Evolutionary conservation across 2,329 filamentous ascomycete genomes (phyloP).

Genomic region (Atkinsonella texensis): DNA sequence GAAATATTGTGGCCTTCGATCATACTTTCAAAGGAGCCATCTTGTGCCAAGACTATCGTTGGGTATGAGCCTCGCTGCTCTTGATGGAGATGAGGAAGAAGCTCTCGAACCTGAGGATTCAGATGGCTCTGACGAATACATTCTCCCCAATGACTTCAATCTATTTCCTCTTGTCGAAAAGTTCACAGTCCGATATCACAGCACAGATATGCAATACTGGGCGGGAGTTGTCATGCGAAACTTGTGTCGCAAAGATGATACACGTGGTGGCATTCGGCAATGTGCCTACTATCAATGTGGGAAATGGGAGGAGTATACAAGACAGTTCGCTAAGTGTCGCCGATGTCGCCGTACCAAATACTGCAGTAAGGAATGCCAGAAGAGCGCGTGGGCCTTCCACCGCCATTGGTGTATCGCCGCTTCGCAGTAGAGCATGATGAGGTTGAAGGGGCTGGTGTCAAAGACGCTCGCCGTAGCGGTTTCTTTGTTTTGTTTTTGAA

Average conservation of each 20-base stretch:
- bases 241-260: conserved; percentile 94
- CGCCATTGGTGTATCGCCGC: conserved; percentile 92
- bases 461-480: conserved; percentile 8
- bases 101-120: conserved; percentile 26
- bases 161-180: conserved; percentile 98
- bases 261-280: conserved; percentile 83
- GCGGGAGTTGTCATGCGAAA: conserved; percentile 98
- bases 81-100: conserved; percentile 55
- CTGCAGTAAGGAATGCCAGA: conserved; percentile 99
- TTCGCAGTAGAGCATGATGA: conserved; percentile 28
- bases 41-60: conserved; percentile 87
- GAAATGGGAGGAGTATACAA: conserved; percentile 94
- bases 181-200: conserved; percentile 91
- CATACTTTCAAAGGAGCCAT: conserved; percentile 92
- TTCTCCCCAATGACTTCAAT: conserved; percentile 90
- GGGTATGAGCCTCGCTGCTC: conserved; percentile 65
- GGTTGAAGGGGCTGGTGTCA: conserved; percentile 5
- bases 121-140: conserved; percentile 68
- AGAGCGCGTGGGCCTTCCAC: conserved; percentile 96
- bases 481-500: conserved; percentile 17
- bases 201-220: conserved; percentile 99
- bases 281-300: conserved; percentile 97
- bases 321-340: conserved; percentile 96
- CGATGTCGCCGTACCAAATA: conserved; percentile 95
- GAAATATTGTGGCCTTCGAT: conserved; percentile 92